phyloP scores from a whole-genome alignment of 345 rosid species.

The Arabidopsis arenosa region DNA sequence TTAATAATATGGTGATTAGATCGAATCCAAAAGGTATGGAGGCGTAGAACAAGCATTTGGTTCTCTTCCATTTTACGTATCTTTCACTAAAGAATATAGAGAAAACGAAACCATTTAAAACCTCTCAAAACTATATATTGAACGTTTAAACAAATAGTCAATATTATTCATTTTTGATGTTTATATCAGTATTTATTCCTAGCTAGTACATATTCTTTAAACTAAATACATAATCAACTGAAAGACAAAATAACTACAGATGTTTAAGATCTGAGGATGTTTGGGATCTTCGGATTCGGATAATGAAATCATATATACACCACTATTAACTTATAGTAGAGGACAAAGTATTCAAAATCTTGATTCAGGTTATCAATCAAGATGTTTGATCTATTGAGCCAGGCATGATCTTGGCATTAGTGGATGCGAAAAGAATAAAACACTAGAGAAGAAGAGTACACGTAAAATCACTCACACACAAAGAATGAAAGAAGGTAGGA shows the following conservation, averaged over 20 bases:
- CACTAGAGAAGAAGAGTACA: constrained; percentile 3
- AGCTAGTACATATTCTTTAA: not conserved
- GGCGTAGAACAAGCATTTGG: constrained; percentile 37
- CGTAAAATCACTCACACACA: constrained; percentile 21
- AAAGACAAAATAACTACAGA: not conserved
- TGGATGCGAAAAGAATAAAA: constrained; percentile 21
- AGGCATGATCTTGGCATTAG: not conserved
- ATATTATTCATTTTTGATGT: constrained; percentile 1
- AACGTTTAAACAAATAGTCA: not conserved
- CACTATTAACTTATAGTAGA: not conserved
- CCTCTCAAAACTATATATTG: constrained; percentile 10
- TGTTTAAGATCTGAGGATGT: not conserved
- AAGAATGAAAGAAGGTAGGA: constrained; percentile 9
- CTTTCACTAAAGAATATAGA: constrained; percentile 45
- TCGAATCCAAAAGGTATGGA: constrained; percentile 41
- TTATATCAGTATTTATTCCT: constrained; percentile 7
- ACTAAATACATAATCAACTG: constrained; percentile 2
- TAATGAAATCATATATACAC: not conserved
- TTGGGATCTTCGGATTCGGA: not conserved
- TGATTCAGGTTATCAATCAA: not conserved
- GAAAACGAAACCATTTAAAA: constrained; percentile 16
- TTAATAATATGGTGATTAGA: constrained; percentile 26
- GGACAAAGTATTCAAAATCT: not conserved
- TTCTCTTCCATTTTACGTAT: constrained; percentile 27
- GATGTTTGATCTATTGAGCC: constrained; percentile 11